Base-by-base conservation (phyloP, 176 grass and related monocot species). In the Avena sativa region DNA sequence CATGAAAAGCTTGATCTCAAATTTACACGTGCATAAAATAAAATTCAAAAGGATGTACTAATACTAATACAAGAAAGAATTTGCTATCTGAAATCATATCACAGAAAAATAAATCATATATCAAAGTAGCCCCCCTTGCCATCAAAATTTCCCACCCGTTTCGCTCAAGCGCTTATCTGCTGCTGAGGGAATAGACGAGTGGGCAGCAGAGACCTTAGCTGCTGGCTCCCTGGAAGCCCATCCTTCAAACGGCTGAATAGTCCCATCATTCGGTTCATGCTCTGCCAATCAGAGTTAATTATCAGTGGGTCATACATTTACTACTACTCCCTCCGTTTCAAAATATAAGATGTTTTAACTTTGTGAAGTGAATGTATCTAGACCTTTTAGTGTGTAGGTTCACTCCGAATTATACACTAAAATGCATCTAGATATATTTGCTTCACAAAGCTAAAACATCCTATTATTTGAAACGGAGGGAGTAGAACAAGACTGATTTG, bases 191-290 rank as follows among this genome's bases (percentile, higher is more conserved):
- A 48, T n/a, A 75, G 58, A 1, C 88, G 88, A 67, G 58, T 81
- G 19, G 67, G 82, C 69, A 85, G 68, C 68, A 85, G 23, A 75
- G 88, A 85, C 16, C 66, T 75, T 47, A 89, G 47, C 48, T 85
- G 88, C 68, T 89, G 82, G 56, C 57, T 36, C 6, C 88, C 82
- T 0, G 83, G 48, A 32, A 89, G 49, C 12, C 77, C 88, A 49
- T 81, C 88, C 76, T 89, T 85, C 59, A 72, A 81, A 81, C 69
- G 88, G 70, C 88, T 89, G 68, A 89, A 89, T 74, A 80, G 40
- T 75, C 83, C 88, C 74, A 89, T 73, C 34, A 89, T 84, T 81
- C 69, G 67, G 6, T 52, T 75, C 77, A 81, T 74, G 48, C 48
- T 74, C 88, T 89, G 77, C 55, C 16, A 23, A 88, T 78, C 21